A percentile compares a stretch with the other conserved stretches of the same genome.
Evolutionary conservation across 2,329 filamentous ascomycete species (phyloP).

Genomic region (Raffaelea albimanens): DNA sequence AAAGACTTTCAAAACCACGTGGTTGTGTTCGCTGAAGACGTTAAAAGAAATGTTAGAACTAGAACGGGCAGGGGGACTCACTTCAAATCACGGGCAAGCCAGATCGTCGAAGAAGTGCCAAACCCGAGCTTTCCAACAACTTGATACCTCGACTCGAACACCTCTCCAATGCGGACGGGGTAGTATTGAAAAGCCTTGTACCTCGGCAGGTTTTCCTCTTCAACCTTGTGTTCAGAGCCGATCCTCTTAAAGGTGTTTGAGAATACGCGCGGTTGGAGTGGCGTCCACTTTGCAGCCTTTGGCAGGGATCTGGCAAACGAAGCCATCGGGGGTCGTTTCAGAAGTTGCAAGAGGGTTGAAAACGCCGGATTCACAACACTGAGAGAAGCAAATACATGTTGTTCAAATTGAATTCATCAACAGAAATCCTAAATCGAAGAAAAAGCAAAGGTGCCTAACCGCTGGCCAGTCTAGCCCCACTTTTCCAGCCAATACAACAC

Average conservation of each 20-base stretch:
- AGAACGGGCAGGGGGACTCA: neutral
- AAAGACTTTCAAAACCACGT: slow-evolving; percentile 14
- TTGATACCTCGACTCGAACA: slow-evolving; percentile 22
- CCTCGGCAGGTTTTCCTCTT: neutral
- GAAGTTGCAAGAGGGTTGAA: no score
- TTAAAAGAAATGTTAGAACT: neutral
- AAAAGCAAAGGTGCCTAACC: neutral
- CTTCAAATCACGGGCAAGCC: slow-evolving; percentile 2
- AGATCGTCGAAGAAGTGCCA: slow-evolving; percentile 20
- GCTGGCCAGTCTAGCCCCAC: neutral
- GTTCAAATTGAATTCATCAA: no score
- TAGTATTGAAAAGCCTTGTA: slow-evolving; percentile 10
- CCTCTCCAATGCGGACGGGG: slow-evolving; percentile 14
- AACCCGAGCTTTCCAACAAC: slow-evolving; percentile 31
- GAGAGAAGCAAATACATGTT: no score
- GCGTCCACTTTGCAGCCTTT: no score
- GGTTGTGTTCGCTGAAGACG: neutral
- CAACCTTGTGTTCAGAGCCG: neutral
- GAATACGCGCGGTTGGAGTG: neutral
- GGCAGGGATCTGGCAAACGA: no score
- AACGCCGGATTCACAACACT: no score
- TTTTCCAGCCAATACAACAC: no score
- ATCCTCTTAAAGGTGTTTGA: neutral
- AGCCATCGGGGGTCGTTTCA: no score
- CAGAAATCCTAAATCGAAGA: neutral